Evolutionary conservation across 345 rosid species (phyloP), one percentile per base, ranked within the genome.

Genomic region (Sapria himalayana): DNA sequence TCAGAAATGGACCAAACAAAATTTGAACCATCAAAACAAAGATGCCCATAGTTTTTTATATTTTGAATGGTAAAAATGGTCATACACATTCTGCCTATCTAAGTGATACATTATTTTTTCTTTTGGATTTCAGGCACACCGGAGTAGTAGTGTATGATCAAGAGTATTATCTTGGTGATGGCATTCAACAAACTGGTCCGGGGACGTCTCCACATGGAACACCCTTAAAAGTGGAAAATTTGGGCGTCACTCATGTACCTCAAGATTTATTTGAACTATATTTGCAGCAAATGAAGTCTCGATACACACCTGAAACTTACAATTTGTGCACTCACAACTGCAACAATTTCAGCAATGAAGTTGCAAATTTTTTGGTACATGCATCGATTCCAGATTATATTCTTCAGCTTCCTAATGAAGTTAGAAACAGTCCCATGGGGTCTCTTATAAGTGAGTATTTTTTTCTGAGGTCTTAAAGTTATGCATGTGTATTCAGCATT

Each of bases 371-470:
- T 75, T 54, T 89, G 57, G 95, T 84, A 7, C 86, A 92, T 49
- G 61, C 62, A 18, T 45, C 58, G 1, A 84, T 89, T 45, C 99
- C 99, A 0, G 86, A 80, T 13, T 82, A 82, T 56, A 77, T 89
- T 61, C 62, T 84, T 51, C 64, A 77, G 50, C 86, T 89, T 3
- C 99, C 99, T 3, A 79, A 51, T 29, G 95, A 79, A 51, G 86
- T 89, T 46, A 45, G 79, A 71, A 69, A 58, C 72, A 84, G 99
- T 50, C 99, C 99, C 5, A 79, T 82, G 95, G 95, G 95, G 36
- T 67, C 81, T 39, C 67, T 89, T 12, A 46, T 89, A 33, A 35
- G 98, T 89, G 59, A 82, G 93, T 70, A 27, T 33, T 37, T n/a
- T 2, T 17, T 38, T 10, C 31, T 34, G 9, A 5, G 1, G 3